A percentile compares a stretch with the other conserved stretches of the same genome.
Evolutionary conservation across 768 basidiomycete species (phyloP).

Genomic region (Russula foetens): DNA sequence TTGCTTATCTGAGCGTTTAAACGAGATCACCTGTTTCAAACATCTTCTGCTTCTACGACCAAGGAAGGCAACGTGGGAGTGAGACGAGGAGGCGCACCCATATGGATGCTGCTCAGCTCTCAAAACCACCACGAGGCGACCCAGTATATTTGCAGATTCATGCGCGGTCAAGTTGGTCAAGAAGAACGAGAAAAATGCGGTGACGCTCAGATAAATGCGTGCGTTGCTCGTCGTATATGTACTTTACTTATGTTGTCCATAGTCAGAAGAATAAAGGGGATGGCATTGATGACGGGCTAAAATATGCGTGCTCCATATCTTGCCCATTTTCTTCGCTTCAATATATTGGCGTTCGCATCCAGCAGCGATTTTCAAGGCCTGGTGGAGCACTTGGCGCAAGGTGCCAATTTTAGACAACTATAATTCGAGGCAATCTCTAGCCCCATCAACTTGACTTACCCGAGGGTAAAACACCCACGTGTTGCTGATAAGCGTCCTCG

Average conservation of each 20-base stretch:
- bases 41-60: background rate
- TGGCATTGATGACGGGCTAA: no score
- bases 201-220: no score
- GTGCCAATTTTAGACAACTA: background rate
- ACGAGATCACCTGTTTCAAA: background rate
- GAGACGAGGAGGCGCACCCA: background rate
- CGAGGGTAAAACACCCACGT: background rate
- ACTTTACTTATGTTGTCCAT: no score
- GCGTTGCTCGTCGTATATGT: no score
- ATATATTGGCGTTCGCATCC: no score
- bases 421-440: background rate
- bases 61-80: background rate
- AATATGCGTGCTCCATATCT: no score
- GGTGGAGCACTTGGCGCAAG: background rate
- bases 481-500: background rate
- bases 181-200: no score
- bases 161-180: no score
- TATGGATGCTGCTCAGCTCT: background rate
- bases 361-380: background rate
- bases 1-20: background rate
- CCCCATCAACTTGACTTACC: background rate
- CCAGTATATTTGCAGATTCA: background rate
- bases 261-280: no score
- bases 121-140: slow-evolving; percentile 1
- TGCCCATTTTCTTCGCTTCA: no score